Evolutionary conservation across 805 yeast species (phyloP).

Genomic region (Ogataea zsoltii): DNA sequence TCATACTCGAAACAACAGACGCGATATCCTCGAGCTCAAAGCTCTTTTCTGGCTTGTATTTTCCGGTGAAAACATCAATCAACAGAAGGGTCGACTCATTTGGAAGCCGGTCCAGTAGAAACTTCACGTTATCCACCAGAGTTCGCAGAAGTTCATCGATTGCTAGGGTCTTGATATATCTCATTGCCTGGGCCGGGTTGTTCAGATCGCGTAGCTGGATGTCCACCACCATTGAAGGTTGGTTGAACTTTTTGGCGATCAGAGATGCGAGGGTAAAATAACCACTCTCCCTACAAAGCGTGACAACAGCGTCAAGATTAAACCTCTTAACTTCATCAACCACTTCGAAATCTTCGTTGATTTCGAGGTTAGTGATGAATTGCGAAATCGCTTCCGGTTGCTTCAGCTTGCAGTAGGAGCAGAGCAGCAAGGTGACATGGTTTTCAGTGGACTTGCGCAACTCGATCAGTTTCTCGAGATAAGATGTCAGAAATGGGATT

Average conservation of each 20-base stretch:
- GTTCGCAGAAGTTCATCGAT: constrained; percentile 78
- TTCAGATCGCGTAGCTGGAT: constrained; percentile 67
- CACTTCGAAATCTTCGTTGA: constrained; percentile 38
- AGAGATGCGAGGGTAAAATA: constrained; percentile 65
- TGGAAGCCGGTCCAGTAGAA: constrained; percentile 66
- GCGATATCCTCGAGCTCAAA: constrained; percentile 19
- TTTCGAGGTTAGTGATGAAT: constrained; percentile 49
- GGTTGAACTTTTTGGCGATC: constrained; percentile 69
- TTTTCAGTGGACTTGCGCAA: constrained; percentile 63
- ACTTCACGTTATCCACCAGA: constrained; percentile 53
- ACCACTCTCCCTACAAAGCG: constrained; percentile 71
- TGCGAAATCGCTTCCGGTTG: constrained; percentile 53
- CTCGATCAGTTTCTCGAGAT: constrained; percentile 60
- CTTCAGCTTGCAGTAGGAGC: constrained; percentile 78
- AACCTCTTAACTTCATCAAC: constrained; percentile 44
- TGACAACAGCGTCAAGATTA: constrained; percentile 67
- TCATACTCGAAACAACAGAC: constrained; percentile 10
- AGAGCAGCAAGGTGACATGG: constrained; percentile 76
- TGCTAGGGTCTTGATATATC: constrained; percentile 64
- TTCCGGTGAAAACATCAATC: constrained; percentile 88
- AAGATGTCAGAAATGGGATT: constrained; percentile 61
- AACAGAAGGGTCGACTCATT: constrained; percentile 78
- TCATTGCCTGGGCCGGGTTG: constrained; percentile 59
- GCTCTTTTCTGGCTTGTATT: constrained; percentile 50
- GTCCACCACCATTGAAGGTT: constrained; percentile 73